Conservation (phyloP, 2,329 filamentous ascomycete species). For the Cryphonectria naterciae region DNA sequence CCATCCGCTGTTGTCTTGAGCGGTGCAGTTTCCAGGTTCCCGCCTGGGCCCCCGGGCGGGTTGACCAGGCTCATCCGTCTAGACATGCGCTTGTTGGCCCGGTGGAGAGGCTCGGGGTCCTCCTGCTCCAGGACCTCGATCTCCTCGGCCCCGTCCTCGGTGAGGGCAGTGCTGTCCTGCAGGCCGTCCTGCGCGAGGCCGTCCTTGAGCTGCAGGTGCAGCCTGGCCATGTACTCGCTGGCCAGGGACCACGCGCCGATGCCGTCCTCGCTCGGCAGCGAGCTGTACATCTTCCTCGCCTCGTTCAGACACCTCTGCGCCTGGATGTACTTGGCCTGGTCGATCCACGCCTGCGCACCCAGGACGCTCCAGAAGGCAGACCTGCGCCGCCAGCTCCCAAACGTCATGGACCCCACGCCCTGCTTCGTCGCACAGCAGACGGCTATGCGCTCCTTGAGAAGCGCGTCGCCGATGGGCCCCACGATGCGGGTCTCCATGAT, state of each 20-base stretch:
- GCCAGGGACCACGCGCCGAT: slow-evolving; percentile 56
- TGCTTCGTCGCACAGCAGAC: slow-evolving; percentile 79
- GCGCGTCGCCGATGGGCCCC: slow-evolving; percentile 75
- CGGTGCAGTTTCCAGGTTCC: slow-evolving; percentile 40
- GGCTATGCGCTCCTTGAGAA: slow-evolving; percentile 84
- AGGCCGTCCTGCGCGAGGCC: slow-evolving; percentile 45
- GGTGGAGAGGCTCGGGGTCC: slow-evolving; percentile 60
- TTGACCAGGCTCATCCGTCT: slow-evolving; percentile 60
- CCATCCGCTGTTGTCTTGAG: slow-evolving; percentile 31
- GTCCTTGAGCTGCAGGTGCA: slow-evolving; percentile 55
- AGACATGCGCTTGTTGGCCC: slow-evolving; percentile 45
- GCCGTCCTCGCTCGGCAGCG: slow-evolving; percentile 54
- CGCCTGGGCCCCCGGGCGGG: slow-evolving; percentile 34
- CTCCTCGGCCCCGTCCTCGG: slow-evolving; percentile 40
- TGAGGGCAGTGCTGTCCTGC: slow-evolving; percentile 31
- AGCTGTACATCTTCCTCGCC: slow-evolving; percentile 60
- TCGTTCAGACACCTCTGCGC: slow-evolving; percentile 78
- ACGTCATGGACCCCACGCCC: slow-evolving; percentile 66
- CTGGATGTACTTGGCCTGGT: slow-evolving; percentile 75
- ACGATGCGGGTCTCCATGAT: slow-evolving; percentile 79
- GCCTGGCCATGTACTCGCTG: slow-evolving; percentile 54
- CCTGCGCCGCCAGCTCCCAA: slow-evolving; percentile 78
- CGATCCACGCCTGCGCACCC: slow-evolving; percentile 82
- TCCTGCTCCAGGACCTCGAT: slow-evolving; percentile 51
- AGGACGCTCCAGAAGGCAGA: slow-evolving; percentile 88